Evolutionary conservation across 768 basidiomycete species (phyloP).

Genomic region (Phylloporus sp.): DNA sequence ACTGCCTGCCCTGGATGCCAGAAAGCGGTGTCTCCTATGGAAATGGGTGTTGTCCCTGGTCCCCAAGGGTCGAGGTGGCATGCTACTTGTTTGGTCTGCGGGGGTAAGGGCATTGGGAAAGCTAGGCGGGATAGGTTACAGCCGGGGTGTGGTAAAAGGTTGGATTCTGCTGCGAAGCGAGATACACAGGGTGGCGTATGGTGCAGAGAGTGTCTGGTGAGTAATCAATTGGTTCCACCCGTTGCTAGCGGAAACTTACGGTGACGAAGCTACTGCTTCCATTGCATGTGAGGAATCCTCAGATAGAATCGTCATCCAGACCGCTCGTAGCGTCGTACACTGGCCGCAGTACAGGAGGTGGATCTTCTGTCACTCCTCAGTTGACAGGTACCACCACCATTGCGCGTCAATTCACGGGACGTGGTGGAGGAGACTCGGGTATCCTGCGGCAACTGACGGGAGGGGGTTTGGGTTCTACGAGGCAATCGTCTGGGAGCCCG

Average conservation of each 20-base stretch:
- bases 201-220: conserved; percentile 82
- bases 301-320: conserved; percentile 50
- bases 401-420: conserved; percentile 70
- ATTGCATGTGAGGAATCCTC: conserved; percentile 41
- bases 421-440: conserved; percentile 38
- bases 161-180: conserved; percentile 79
- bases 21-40: conserved; percentile 75
- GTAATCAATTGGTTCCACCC: conserved; percentile 19
- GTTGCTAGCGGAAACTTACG: conserved; percentile 2
- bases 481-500: conserved; percentile 62
- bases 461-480: conserved; percentile 61
- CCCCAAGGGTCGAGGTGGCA: conserved; percentile 85
- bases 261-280: conserved; percentile 53
- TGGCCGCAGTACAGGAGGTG: conserved; percentile 31
- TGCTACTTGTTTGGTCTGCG: conserved; percentile 71
- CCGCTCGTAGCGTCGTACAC: conserved; percentile 46
- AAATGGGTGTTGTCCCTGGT: conserved; percentile 79
- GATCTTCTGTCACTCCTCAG: conserved; percentile 45
- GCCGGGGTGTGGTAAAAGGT: conserved; percentile 77
- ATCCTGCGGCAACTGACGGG: conserved; percentile 60
- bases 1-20: conserved; percentile 73
- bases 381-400: conserved; percentile 68
- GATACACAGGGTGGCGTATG: conserved; percentile 69
- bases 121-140: conserved; percentile 51
- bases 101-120: conserved; percentile 52